Base-by-base conservation (phyloP, 208 protist species). In the Porcisia hertigi region DNA sequence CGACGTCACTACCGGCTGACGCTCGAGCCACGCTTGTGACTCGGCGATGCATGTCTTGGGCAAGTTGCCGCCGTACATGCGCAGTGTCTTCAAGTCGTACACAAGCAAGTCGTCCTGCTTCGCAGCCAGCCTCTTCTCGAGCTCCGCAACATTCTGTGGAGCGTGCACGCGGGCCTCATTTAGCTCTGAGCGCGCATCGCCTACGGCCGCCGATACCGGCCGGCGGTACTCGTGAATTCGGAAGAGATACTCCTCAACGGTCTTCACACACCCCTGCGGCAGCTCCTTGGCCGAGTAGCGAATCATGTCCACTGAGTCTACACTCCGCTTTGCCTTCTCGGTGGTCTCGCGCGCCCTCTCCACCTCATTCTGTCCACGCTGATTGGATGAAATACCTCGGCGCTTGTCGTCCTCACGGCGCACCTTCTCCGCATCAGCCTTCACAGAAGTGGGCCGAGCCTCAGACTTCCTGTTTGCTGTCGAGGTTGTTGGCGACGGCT, bases 31-130 rank as follows among this genome's bases (percentile, higher is more conserved):
- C 23, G 53, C 66, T 73, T 83, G 53, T 1, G 79, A 62, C 67
- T 88, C 80, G 8, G 30, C 57, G 62, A 90, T 78, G 79, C 86
- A 90, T 20, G 83, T 87, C 75, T 86, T 82, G 5, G 81, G 86
- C 49, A 90, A 3, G 55, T 73, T 71, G 45, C 75, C 76, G 52
- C 86, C 86, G 65, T 81, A 88, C 53, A 80, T 43, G 65, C 57
- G 64, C 30, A 80, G 66, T 18, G 76, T 80, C 60, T 77, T 60
- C 25, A 71, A 64, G 43, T 87, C 81, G 57, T 80, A 86, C 53
- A 73, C 65, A 18, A 54, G 67, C 53, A 88, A 64, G 11, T 66
- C 72, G 14, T 79, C 64, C 52, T 78, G 74, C 8, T 65, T 69
- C 11, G 25, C 0, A 34, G 67, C 60, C 25, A 87, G 75, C 8